Evolutionary conservation across 75 land plant species (phyloP).

Genomic region (Sequoia sempervirens): DNA sequence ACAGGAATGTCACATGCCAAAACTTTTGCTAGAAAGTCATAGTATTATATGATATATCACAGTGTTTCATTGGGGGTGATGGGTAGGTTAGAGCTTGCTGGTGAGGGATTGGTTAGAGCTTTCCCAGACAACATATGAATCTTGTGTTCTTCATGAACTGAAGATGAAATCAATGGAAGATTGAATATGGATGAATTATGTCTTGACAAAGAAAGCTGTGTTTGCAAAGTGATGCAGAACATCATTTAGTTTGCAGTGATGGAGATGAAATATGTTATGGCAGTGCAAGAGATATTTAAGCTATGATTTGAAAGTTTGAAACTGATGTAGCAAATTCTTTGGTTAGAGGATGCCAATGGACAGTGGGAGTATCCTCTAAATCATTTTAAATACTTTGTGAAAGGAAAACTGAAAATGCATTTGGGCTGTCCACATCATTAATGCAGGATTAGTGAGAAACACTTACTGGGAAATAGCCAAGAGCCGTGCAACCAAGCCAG

Average conservation of each 20-base stretch:
- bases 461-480: conserved; percentile 23
- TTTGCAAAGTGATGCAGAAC: background rate
- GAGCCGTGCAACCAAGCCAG: conserved; percentile 17
- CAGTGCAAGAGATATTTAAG: background rate
- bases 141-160: background rate
- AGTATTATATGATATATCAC: background rate
- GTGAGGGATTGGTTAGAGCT: background rate
- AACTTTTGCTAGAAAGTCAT: background rate
- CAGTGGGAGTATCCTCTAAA: background rate
- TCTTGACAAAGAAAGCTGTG: background rate
- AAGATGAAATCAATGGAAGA: background rate
- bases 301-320: background rate
- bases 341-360: background rate
- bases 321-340: too few species aligned
- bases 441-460: background rate
- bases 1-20: background rate
- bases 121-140: background rate
- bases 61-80: background rate
- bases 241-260: background rate
- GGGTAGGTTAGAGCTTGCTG: background rate
- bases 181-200: background rate
- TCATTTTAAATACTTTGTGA: background rate
- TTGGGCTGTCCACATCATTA: background rate
- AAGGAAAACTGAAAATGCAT: background rate
- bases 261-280: background rate